These are phyloP conservation scores for Gastroboletus turbinatus DNA, from an alignment of 1,284 basidiomycete species.

Conservation along the genomic window DNA sequence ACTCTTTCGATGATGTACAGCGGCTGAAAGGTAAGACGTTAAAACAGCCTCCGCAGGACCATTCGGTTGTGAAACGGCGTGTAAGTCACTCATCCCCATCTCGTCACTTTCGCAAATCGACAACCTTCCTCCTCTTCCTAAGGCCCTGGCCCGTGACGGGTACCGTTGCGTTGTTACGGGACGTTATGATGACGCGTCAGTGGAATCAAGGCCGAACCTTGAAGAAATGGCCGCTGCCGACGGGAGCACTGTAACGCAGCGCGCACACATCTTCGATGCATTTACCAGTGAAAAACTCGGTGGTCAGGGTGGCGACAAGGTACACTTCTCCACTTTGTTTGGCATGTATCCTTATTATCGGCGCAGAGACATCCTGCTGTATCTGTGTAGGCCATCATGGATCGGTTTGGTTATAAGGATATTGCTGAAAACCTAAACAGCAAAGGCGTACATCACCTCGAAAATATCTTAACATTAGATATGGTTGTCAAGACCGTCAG, in stretches of 20 bases:
- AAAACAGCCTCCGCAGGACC: background rate
- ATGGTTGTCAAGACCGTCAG: no score
- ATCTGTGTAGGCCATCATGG: no score
- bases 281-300: background rate
- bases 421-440: no score
- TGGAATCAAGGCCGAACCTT: background rate
- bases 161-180: background rate
- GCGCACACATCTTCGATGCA: background rate
- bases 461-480: no score
- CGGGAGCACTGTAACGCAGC: background rate
- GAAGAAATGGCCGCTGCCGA: background rate
- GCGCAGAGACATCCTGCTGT: background rate
- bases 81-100: background rate
- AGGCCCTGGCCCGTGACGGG: background rate
- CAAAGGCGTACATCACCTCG: no score
- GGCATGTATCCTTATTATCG: background rate
- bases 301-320: background rate
- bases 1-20: background rate
- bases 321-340: background rate
- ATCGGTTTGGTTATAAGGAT: no score
- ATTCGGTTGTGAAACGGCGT: no score
- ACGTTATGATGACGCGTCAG: background rate
- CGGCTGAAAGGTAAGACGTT: background rate
- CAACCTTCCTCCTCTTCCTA: background rate
- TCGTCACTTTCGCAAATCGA: background rate